phyloP scores from a whole-genome alignment of 192 early-diverging fungal genomes.

The Dimargaris cristalligena region DNA sequence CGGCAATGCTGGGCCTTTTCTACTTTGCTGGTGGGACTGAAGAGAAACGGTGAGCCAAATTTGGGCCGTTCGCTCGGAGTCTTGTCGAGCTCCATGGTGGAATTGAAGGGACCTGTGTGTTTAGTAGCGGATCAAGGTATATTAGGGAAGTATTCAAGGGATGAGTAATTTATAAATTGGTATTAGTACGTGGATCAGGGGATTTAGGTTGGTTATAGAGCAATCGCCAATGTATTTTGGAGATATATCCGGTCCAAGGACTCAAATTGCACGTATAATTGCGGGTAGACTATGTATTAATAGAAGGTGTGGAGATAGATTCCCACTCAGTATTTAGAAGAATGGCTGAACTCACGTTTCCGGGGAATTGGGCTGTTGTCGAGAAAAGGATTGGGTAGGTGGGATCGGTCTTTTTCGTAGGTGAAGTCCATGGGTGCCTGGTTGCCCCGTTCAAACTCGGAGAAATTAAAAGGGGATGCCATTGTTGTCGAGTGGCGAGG shows the following conservation, averaged over 20 bases:
- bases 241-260: background rate
- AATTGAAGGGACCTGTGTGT: background rate
- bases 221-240: background rate
- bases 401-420: background rate
- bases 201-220: too few relatives aligned
- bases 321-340: background rate
- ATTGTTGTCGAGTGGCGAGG: background rate
- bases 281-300: background rate
- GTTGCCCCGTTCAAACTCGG: conserved; percentile 1
- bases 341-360: background rate
- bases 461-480: background rate
- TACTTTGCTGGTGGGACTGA: background rate
- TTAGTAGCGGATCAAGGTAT: background rate
- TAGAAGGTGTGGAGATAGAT: background rate
- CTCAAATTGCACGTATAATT: background rate
- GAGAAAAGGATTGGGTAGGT: background rate
- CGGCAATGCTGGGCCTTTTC: background rate
- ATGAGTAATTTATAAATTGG: background rate
- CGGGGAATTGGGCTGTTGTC: background rate
- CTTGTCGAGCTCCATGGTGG: background rate
- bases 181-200: too few relatives aligned
- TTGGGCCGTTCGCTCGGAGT: background rate
- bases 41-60: background rate
- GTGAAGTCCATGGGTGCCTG: conserved; percentile 9
- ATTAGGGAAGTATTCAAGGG: background rate